Conservation (phyloP, 2,329 filamentous ascomycete species). For the Scytalidium lignicola region DNA sequence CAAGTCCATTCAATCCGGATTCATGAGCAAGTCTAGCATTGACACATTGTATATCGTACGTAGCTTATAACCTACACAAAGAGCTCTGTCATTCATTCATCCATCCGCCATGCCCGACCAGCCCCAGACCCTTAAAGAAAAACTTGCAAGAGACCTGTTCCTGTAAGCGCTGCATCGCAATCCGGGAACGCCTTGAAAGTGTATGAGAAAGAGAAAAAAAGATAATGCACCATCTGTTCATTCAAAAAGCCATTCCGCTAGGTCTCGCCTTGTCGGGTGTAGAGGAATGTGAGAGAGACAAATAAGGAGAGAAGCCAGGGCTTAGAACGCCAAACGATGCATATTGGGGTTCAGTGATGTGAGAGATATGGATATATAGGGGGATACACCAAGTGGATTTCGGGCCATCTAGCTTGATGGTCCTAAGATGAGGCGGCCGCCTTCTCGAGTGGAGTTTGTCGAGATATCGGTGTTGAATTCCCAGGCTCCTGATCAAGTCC, state of each 20-base stretch:
- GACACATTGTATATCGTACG: not conserved
- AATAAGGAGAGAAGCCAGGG: not conserved
- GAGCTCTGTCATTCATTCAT: not conserved
- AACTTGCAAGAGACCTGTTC: not conserved
- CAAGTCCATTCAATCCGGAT: not conserved
- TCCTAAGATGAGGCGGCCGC: not conserved
- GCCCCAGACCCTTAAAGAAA: not conserved
- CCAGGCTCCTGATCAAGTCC: not conserved
- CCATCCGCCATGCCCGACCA: not conserved
- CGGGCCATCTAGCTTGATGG: not conserved
- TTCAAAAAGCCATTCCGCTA: not conserved
- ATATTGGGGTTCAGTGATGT: not conserved
- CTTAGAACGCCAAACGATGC: not conserved
- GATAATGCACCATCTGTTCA: not conserved
- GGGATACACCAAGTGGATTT: not conserved
- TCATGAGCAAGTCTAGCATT: not conserved
- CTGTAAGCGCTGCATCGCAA: not conserved
- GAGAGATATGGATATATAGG: not conserved
- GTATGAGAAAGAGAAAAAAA: not conserved
- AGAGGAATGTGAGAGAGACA: not conserved
- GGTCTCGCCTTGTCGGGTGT: not conserved
- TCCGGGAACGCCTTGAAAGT: not conserved
- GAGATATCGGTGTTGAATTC: conserved; percentile 2
- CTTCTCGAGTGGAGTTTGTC: not conserved
- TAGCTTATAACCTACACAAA: not conserved